Percentiles rank a stretch among this genome's conserved stretches.
Evolutionary conservation across 1,284 basidiomycete species (phyloP).

Genomic region (Ceraceosorus bombacis): DNA sequence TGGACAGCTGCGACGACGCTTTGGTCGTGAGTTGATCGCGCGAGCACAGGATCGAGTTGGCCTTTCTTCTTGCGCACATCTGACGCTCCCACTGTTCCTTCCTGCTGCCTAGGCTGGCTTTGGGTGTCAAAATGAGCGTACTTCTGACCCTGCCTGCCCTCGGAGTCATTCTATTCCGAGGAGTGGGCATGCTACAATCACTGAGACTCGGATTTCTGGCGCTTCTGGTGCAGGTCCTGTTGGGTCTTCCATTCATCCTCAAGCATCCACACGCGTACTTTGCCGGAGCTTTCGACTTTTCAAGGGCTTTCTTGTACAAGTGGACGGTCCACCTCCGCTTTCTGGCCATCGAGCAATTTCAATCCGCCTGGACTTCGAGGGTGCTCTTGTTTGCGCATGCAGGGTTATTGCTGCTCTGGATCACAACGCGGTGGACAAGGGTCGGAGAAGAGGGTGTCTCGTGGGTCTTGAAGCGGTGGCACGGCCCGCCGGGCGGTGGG

Average conservation of each 20-base stretch:
- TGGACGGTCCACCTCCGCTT: slow-evolving; percentile 99
- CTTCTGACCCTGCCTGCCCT: slow-evolving; percentile 75
- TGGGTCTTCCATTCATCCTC: slow-evolving; percentile 68
- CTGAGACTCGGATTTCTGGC: slow-evolving; percentile 58
- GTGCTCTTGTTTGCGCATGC: slow-evolving; percentile 67
- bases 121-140: slow-evolving; percentile 94
- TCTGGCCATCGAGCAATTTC: slow-evolving; percentile 66
- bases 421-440: slow-evolving; percentile 58
- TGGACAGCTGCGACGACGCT: slow-evolving; percentile 62
- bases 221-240: slow-evolving; percentile 54
- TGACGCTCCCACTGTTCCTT: neutral
- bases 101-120: slow-evolving; percentile 59
- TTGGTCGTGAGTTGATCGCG: slow-evolving; percentile 60
- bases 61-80: neutral
- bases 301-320: slow-evolving; percentile 79
- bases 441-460: slow-evolving; percentile 59
- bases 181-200: slow-evolving; percentile 58
- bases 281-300: slow-evolving; percentile 73
- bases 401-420: slow-evolving; percentile 59
- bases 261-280: slow-evolving; percentile 63
- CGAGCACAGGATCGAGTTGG: neutral
- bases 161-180: slow-evolving; percentile 61
- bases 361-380: slow-evolving; percentile 60
- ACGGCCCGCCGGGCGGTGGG: too few relatives aligned
- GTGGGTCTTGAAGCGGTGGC: slow-evolving; percentile 51